phyloP scores from a whole-genome alignment of 495 filamentous ascomycete species.

The Stereocaulon alpinum region DNA sequence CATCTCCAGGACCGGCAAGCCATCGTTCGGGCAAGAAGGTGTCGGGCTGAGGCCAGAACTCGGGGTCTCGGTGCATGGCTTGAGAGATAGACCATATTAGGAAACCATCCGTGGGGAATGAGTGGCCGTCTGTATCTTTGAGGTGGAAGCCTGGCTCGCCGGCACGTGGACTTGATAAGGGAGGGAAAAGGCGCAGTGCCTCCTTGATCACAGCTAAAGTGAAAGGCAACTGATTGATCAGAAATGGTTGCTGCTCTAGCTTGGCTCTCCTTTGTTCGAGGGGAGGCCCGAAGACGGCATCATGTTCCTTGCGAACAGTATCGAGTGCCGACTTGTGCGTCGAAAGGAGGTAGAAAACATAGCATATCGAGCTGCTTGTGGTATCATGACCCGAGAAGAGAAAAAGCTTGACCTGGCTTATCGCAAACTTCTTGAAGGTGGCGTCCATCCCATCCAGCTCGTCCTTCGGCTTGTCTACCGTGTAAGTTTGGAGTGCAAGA shows the following conservation, averaged over 20 bases:
- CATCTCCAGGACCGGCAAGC: conserved; percentile 8
- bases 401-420: conserved; percentile 29
- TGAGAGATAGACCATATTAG: conserved; percentile 9
- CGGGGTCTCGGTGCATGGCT: conserved; percentile 8
- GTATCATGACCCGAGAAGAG: conserved; percentile 38
- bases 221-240: conserved; percentile 25
- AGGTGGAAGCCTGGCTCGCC: conserved; percentile 22
- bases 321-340: conserved; percentile 17
- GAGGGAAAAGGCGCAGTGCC: conserved; percentile 35
- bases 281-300: conserved; percentile 28
- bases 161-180: conserved; percentile 30
- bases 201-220: conserved; percentile 41
- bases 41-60: conserved; percentile 17
- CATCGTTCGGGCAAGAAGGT: conserved; percentile 32
- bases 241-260: conserved; percentile 25
- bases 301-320: conserved; percentile 31
- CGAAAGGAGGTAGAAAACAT: conserved; percentile 25
- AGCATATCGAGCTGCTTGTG: conserved; percentile 26
- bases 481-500: conserved; percentile 12
- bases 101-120: conserved; percentile 25
- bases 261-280: conserved; percentile 17
- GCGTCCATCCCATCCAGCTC: conserved; percentile 16
- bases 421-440: conserved; percentile 22
- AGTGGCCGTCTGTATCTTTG: conserved; percentile 12
- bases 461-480: background rate